Base-by-base conservation (phyloP, 129 eudicot genomes). In the Silybum marianum region DNA sequence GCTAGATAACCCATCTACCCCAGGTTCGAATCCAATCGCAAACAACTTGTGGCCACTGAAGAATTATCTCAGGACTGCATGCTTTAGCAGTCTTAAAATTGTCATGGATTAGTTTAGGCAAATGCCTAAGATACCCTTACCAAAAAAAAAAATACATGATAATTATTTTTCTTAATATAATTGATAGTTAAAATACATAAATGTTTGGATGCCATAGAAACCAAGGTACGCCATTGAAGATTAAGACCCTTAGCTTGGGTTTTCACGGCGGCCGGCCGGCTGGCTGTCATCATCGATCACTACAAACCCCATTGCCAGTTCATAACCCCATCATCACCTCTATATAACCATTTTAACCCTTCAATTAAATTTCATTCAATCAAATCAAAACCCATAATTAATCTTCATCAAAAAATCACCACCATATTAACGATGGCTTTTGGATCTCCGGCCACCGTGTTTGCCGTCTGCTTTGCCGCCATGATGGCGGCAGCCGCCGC, bases 201-300 rank as follows among this genome's bases (percentile, higher is more conserved):
- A 63, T 65, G 75, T 81, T 40, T 32, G 42, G 9, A 44, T 42
- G 60, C 76, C 79, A 74, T 75, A 74, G 81, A 75, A 48, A 80
- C 63, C 84, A 67, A 78, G 42, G 80, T 11, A 65, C 38, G 9
- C 62, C 71, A n/a, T 62, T 13, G 46, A n/a, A 76, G 71, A 80
- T 28, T 28, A 28, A 46, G 76, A 84, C 84, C 38, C n/a, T 71
- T 85, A 63, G 18, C 85, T 80, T 80, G 1, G 88, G 85, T 75
- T 69, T 70, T 63, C 72, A 75, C 88, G 82, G 73, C 16, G 34
- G 88, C 85, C 79, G 32, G 76, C 54, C 18, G 26, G 40, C 75
- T n/a, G n/a, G n/a, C 30, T 9, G 71, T 39, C 60, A 80, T 75
- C 82, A 40, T 85, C 78, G 88, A 76, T 85, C 69, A 63, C 21